Percentiles rank a stretch among this genome's conserved stretches.
Conservation (phyloP, 1,139 yeast species). For the Lodderomyces orthopsilosis region DNA sequence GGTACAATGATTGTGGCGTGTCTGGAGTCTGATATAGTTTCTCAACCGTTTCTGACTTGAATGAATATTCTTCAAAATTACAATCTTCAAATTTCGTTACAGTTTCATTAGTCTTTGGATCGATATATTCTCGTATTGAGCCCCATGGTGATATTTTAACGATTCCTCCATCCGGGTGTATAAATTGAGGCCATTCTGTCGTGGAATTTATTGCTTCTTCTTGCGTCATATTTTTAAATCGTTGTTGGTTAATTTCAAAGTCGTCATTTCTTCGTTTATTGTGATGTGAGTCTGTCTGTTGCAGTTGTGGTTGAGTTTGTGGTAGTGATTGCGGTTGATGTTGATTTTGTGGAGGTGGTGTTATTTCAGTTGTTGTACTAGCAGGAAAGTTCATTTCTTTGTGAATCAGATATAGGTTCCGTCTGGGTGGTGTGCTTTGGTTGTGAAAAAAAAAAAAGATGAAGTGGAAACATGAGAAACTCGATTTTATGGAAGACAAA, state of each 20-base stretch:
- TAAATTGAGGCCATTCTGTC: slow-evolving; percentile 58
- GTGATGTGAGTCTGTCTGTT: slow-evolving; percentile 1
- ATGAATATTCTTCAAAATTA: slow-evolving; percentile 37
- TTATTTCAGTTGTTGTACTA: slow-evolving; percentile 2
- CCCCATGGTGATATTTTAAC: slow-evolving; percentile 69
- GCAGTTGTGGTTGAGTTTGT: slow-evolving; percentile 1
- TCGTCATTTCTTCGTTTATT: slow-evolving; percentile 4
- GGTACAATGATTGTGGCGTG: slow-evolving; percentile 37
- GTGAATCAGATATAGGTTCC: no score
- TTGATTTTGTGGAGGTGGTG: slow-evolving; percentile 4
- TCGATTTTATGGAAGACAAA: no score
- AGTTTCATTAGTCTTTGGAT: slow-evolving; percentile 33
- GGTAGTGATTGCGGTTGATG: neutral
- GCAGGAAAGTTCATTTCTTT: neutral
- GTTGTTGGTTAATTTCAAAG: slow-evolving; percentile 7
- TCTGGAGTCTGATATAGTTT: slow-evolving; percentile 15
- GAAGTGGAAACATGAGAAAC: no score
- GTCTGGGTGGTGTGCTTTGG: no score
- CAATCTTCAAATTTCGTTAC: slow-evolving; percentile 44
- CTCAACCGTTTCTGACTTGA: slow-evolving; percentile 17
- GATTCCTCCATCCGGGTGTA: slow-evolving; percentile 64
- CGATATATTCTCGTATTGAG: slow-evolving; percentile 33
- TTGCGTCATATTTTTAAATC: slow-evolving; percentile 15
- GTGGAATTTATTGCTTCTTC: slow-evolving; percentile 28
- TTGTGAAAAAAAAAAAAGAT: slow-evolving; percentile 2